Percentiles rank a stretch among this genome's conserved stretches.
Conservation (phyloP, 345 rosid genomes). For the Passiflora organensis region DNA sequence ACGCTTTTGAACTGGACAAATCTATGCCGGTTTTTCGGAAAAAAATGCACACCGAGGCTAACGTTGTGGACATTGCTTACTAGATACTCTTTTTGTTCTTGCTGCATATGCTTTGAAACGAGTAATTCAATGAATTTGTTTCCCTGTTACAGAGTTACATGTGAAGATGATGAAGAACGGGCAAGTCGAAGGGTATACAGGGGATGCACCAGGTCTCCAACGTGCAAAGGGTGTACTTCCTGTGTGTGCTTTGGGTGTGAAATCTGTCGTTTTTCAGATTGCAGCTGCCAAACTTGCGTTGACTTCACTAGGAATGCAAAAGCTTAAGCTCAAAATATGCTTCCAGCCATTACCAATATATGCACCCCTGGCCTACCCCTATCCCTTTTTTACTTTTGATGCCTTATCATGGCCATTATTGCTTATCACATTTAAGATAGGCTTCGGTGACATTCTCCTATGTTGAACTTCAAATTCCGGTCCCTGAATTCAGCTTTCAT, state of each 20-base stretch:
- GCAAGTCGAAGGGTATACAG: slow-evolving; percentile 80
- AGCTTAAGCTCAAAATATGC: slow-evolving; percentile 25
- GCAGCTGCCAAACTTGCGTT: slow-evolving; percentile 90
- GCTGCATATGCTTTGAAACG: background rate
- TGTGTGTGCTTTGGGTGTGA: slow-evolving; percentile 96
- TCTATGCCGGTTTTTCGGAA: too few species aligned
- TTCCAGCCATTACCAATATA: background rate
- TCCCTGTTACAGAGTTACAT: slow-evolving; percentile 44
- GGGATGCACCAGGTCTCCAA: slow-evolving; percentile 73
- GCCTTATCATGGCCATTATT: slow-evolving; percentile 13
- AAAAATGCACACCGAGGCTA: too few species aligned
- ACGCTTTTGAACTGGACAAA: too few species aligned
- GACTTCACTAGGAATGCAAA: slow-evolving; percentile 74
- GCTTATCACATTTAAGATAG: slow-evolving; percentile 6
- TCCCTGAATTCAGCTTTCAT: slow-evolving; percentile 14
- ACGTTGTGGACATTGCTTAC: too few species aligned
- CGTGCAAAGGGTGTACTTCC: slow-evolving; percentile 95
- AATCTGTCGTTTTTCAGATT: slow-evolving; percentile 78
- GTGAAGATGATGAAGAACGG: slow-evolving; percentile 68
- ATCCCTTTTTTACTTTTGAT: background rate
- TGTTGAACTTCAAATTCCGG: slow-evolving; percentile 17
- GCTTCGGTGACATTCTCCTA: slow-evolving; percentile 1
- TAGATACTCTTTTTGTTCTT: too few species aligned
- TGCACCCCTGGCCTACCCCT: background rate
- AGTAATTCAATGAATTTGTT: background rate